A percentile compares a stretch with the other conserved stretches of the same genome.
These are phyloP conservation scores for Rugonectria rugulosa DNA, from an alignment of 2,329 filamentous ascomycete species.

Conservation along the genomic window DNA sequence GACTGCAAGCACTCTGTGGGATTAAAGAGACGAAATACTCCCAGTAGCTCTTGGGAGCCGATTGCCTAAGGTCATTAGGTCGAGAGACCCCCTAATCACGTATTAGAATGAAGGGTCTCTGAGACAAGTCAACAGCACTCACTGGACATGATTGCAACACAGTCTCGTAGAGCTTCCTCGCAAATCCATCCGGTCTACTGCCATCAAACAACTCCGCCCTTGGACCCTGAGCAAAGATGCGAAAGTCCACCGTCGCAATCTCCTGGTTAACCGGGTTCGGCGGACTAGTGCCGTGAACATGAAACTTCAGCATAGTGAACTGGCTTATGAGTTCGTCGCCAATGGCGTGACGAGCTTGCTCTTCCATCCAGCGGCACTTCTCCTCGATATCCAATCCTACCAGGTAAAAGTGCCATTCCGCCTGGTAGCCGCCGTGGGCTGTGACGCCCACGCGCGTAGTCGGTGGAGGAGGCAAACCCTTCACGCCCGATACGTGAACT, in stretches of 20 bases:
- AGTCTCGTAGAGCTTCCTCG: slow-evolving; percentile 42
- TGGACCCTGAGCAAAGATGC: slow-evolving; percentile 51
- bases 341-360: slow-evolving; percentile 17
- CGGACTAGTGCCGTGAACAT: slow-evolving; percentile 46
- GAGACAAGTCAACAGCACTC: slow-evolving; percentile 39
- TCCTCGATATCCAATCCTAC: slow-evolving; percentile 49
- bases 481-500: slow-evolving; percentile 33
- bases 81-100: slow-evolving; percentile 12
- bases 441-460: slow-evolving; percentile 46
- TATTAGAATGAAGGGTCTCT: neutral
- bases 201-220: slow-evolving; percentile 19
- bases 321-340: slow-evolving; percentile 25
- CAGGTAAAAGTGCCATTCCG: slow-evolving; percentile 51
- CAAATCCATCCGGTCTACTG: slow-evolving; percentile 16
- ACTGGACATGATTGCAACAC: slow-evolving; percentile 52
- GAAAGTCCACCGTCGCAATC: slow-evolving; percentile 55
- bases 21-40: slow-evolving; percentile 31
- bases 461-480: slow-evolving; percentile 31
- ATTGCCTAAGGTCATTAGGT: slow-evolving; percentile 43
- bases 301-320: slow-evolving; percentile 44
- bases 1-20: slow-evolving; percentile 31
- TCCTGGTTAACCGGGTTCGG: slow-evolving; percentile 49
- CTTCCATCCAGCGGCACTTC: slow-evolving; percentile 43
- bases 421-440: slow-evolving; percentile 50
- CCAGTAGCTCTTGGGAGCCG: slow-evolving; percentile 34